phyloP scores from a whole-genome alignment of 495 filamentous ascomycete species.

The Aspergillus sparsus region DNA sequence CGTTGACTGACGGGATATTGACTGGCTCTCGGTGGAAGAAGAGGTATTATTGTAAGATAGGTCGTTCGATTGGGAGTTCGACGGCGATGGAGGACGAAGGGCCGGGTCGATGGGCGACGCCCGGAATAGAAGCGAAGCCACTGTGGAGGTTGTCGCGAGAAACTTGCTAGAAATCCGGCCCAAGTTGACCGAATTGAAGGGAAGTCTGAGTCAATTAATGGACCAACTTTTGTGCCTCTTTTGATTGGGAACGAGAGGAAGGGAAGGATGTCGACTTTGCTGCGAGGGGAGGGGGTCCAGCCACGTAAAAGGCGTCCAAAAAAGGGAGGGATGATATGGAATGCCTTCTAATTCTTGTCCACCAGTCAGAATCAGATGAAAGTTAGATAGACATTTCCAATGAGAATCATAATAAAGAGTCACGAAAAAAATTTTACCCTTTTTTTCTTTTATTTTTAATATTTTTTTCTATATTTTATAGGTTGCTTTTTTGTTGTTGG shows the following conservation, averaged over 20 bases:
- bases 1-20: conserved; percentile 25
- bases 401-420: background rate
- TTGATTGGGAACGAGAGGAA: conserved; percentile 2
- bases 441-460: too few species aligned
- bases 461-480: background rate
- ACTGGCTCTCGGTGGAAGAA: conserved; percentile 26
- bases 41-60: conserved; percentile 34
- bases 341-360: conserved; percentile 19
- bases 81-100: conserved; percentile 48
- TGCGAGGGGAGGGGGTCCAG: conserved; percentile 25
- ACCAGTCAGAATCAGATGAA: conserved; percentile 19
- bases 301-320: conserved; percentile 24
- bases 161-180: conserved; percentile 42
- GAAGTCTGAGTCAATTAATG: conserved; percentile 11
- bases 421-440: background rate
- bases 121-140: conserved; percentile 55
- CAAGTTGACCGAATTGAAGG: conserved; percentile 38
- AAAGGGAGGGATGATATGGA: conserved; percentile 27
- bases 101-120: conserved; percentile 60
- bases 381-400: conserved; percentile 1
- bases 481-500: background rate
- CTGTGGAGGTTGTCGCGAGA: conserved; percentile 44
- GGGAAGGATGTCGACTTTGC: conserved; percentile 15
- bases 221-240: background rate
- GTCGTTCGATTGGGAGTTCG: conserved; percentile 42